Percentiles rank a stretch among this genome's conserved stretches.
These are phyloP conservation scores for Apophysomyces elegans DNA, from an alignment of 371 early-diverging fungal species.

Conservation along the genomic window DNA sequence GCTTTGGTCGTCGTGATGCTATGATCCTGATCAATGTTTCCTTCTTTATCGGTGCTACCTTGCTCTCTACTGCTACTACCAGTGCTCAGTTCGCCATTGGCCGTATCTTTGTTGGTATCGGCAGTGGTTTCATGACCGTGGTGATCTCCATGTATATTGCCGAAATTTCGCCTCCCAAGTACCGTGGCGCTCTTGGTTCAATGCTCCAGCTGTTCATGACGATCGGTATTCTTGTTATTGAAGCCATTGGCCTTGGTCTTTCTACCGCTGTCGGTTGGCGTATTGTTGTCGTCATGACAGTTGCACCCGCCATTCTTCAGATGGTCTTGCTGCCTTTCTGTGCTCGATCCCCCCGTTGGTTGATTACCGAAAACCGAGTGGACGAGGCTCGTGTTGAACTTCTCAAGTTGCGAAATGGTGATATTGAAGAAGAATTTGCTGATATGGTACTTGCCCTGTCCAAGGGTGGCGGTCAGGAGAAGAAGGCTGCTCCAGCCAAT, in stretches of 20 bases:
- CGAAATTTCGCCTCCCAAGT: slow-evolving; percentile 76
- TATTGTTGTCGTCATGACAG: slow-evolving; percentile 61
- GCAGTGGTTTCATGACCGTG: slow-evolving; percentile 79
- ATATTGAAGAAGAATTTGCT: slow-evolving; percentile 62
- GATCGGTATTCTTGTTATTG: slow-evolving; percentile 75
- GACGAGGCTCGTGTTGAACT: slow-evolving; percentile 66
- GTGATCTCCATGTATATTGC: slow-evolving; percentile 82
- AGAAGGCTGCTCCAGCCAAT: slow-evolving; percentile 12
- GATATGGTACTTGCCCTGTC: slow-evolving; percentile 59
- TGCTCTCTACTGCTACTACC: slow-evolving; percentile 62
- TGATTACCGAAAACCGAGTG: slow-evolving; percentile 59
- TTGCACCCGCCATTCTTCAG: slow-evolving; percentile 71
- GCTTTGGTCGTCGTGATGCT: slow-evolving; percentile 71
- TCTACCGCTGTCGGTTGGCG: slow-evolving; percentile 71
- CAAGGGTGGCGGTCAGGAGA: slow-evolving; percentile 26
- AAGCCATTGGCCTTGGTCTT: slow-evolving; percentile 63
- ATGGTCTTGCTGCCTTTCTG: slow-evolving; percentile 71
- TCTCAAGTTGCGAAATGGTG: slow-evolving; percentile 62
- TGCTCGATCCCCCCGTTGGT: slow-evolving; percentile 79
- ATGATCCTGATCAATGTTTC: slow-evolving; percentile 67
- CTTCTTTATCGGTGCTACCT: slow-evolving; percentile 69
- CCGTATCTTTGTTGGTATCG: slow-evolving; percentile 84
- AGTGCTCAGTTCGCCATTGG: slow-evolving; percentile 75
- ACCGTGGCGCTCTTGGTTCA: slow-evolving; percentile 74
- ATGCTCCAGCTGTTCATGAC: slow-evolving; percentile 82